Base-by-base conservation (phyloP, 2,329 filamentous ascomycete species). In the Epicoccum sorghinum region DNA sequence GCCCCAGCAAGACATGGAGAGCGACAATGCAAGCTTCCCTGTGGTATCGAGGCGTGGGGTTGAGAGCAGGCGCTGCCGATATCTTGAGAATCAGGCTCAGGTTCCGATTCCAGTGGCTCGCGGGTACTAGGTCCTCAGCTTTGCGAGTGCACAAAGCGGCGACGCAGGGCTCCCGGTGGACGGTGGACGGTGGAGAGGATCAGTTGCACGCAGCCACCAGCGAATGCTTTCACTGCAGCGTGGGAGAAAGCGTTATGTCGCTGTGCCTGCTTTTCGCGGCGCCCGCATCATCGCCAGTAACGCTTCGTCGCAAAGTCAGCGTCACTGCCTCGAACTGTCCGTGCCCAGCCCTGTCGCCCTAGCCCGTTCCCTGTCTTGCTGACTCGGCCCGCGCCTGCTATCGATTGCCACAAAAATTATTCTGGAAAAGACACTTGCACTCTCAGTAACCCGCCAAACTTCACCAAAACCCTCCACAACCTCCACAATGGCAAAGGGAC, bases 401-500 rank as follows among this genome's bases (percentile, higher is more conserved):
- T 44, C 39, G 38, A 47, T 62, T 57, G 64, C 66, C 64, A 66
- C 59, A 64, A 67, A 66, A 61, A n/a, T n/a, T n/a, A n/a, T n/a
- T n/a, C n/a, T n/a, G n/a, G n/a, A n/a, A n/a, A n/a, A n/a, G n/a
- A n/a, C n/a, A 5, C 32, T 33, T 5, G 4, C 9, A 7, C 32
- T 4, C 32, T 4, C 32, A 33, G 13, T 5, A 13, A 18, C 32
- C 51, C 57, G 35, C 52, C 38, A 47, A 37, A 45, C 47, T 37
- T 54, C 60, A 22, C 52, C 9, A 12, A 32, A 23, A 25, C 51
- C 5, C n/a, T 18, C 35, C 59, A 51, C 55, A 47, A 41, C 53
- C 39, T 49, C 50, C 44, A 52, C 51, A 66, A 98, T 97, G 93
- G 93, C 93, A 23, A 97, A 96, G 75, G 89, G 90, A 72, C 81